Evolutionary conservation across 805 yeast species (phyloP).

Genomic region (Scheffersomyces ergatensis): DNA sequence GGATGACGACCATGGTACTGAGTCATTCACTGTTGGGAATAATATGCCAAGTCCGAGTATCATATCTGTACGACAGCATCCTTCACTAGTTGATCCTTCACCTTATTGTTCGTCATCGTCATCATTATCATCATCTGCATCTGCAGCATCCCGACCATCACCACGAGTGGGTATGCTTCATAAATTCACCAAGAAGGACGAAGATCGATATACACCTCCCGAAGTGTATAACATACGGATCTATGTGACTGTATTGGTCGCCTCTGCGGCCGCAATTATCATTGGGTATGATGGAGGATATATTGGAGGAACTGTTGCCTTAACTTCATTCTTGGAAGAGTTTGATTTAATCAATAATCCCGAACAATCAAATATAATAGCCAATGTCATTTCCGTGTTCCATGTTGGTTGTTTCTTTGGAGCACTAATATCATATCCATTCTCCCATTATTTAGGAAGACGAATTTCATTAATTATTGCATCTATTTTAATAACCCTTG

Average conservation of each 20-base stretch:
- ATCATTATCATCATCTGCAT: no score
- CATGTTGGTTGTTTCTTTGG: conserved; percentile 42
- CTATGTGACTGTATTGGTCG: conserved; percentile 33
- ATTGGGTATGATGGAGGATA: conserved; percentile 42
- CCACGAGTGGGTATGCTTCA: background rate
- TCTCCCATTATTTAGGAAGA: conserved; percentile 32
- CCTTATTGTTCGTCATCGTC: no score
- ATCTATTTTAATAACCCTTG: conserved; percentile 29
- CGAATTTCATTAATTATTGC: conserved; percentile 28
- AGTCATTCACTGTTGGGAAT: no score
- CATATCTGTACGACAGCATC: no score
- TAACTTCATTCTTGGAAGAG: conserved; percentile 28
- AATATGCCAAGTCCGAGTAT: no score
- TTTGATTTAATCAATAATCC: conserved; percentile 21
- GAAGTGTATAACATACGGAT: conserved; percentile 34
- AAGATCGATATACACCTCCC: conserved; percentile 38
- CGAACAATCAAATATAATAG: conserved; percentile 19
- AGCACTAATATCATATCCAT: conserved; percentile 35
- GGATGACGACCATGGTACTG: no score
- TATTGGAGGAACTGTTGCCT: conserved; percentile 39
- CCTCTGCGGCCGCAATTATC: conserved; percentile 38
- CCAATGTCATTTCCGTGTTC: conserved; percentile 38
- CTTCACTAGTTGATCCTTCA: no score
- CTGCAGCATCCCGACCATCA: no score
- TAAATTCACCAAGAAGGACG: conserved; percentile 26